Evolutionary conservation across 2,329 filamentous ascomycete species (phyloP), one percentile per base, ranked within the genome.

Genomic region (Alternaria hordeiaustralica): DNA sequence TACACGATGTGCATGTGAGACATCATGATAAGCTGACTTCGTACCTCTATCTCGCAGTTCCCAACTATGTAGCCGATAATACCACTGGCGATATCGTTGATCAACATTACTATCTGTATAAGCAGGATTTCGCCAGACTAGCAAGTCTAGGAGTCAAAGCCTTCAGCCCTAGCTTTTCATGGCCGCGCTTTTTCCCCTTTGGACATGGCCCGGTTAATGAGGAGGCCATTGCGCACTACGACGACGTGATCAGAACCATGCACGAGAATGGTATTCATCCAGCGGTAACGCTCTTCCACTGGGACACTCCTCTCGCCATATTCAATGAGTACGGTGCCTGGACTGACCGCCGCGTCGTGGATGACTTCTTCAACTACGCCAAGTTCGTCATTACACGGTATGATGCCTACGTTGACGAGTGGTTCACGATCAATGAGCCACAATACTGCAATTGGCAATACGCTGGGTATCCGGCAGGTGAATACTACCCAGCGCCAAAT

Each of bases 381-480:
- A 82, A 82, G 63, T 82, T 81, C 54, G 73, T 82, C 51, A 82
- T 82, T 26, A 70, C 71, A 7, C 73, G 80, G 5, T 82, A 82
- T 54, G 80, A 82, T 58, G 69, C 73, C 10, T 78, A 78, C 55
- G 80, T 82, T 5, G 78, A 78, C 25, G 75, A 78, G 18, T 82
- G 79, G 79, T 81, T 79, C 61, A 80, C 80, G 1, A 78, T 82
- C 67, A 82, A 81, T 61, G 78, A 80, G 68, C 79, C 81, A 3
- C 81, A 83, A 67, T 82, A 84, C 72, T 84, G 83, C 62, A 82
- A 84, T 60, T 84, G 82, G 82, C 83, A 85, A 68, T 85, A 83
- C 67, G 73, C 76, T 2, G 70, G 68, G 58, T 84, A 84, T 45
- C 82, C 81, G 3, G 79, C 80, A 13, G 82, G 84, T 6, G 70